Evolutionary conservation across 176 grass and related monocot genomes (phyloP), one percentile per base, ranked within the genome.

Genomic region (Zizania latifolia): DNA sequence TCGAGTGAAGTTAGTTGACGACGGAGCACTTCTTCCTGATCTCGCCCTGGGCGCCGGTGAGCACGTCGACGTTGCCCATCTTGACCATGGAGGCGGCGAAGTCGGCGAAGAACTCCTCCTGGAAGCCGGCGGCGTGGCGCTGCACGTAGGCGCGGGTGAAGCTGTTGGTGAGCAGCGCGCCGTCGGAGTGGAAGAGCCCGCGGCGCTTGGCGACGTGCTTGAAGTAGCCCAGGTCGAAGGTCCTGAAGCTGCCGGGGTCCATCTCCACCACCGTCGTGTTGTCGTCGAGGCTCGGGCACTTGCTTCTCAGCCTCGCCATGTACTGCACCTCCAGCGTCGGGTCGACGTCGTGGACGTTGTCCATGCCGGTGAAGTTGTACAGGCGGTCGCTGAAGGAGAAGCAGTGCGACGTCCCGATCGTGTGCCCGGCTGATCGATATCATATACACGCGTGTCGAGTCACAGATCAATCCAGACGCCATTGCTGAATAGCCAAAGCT

Each of bases 181-280:
- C 83, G 53, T 99, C 92, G n/a, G 95, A 92, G 51, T 94, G 85
- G 82, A 99, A 99, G 29, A 92, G 68, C 1, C 89, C 92, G 68
- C 92, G 75, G 10, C 82, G 78, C 80, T 90, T 88, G 51, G 74
- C 56, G 1, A 99, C 87, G 34, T 80, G 40, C 33, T 36, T 78
- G 85, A 26, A 99, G 82, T 92, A 99, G 32, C 57, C 32, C 0
- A 86, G 65, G 73, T 99, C 92, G 72, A 99, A 99, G 36, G 92
- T 92, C 55, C 8, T 86, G 92, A 87, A 90, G 81, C 89, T 99
- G 0, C 95, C 92, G 0, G 95, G 95, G 37, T 99, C 92, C 95
- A 99, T 99, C 79, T 94, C 92, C 64, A 94, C 78, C 3, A 86
- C 56, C 40, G 95, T 99, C 29, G 45, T 89, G 66, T 71, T 82